phyloP scores from a whole-genome alignment of 1,284 basidiomycete genomes.

The Cryptococcus sp. region DNA sequence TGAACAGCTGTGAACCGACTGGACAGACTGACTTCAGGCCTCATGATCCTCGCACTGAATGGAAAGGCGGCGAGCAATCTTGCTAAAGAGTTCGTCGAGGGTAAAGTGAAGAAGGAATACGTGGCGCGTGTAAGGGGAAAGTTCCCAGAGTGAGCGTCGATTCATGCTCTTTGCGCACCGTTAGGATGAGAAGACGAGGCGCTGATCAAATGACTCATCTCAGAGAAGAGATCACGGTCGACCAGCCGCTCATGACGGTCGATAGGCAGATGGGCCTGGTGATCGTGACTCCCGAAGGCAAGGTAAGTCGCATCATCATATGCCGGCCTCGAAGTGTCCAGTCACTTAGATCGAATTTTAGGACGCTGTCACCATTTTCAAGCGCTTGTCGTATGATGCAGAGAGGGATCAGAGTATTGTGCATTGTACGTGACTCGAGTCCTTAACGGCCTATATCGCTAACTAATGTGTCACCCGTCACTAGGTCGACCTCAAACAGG shows the following conservation, averaged over 20 bases:
- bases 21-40: constrained; percentile 90
- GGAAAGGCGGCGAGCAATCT: constrained; percentile 70
- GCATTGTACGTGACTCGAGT: constrained; percentile 65
- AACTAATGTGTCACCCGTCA: background rate
- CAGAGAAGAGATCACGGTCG: constrained; percentile 77
- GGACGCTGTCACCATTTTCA: constrained; percentile 89
- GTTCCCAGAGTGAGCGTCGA: constrained; percentile 68
- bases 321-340: background rate
- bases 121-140: constrained; percentile 79
- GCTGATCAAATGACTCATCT: background rate
- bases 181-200: background rate
- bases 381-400: constrained; percentile 77
- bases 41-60: constrained; percentile 90
- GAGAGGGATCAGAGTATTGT: constrained; percentile 84
- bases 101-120: constrained; percentile 85
- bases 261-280: constrained; percentile 96
- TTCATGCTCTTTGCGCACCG: constrained; percentile 1
- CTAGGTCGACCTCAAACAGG: constrained; percentile 81
- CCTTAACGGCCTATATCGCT: background rate
- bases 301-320: constrained; percentile 59
- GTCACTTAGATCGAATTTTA: constrained; percentile 48
- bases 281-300: constrained; percentile 89
- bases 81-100: constrained; percentile 77
- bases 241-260: constrained; percentile 85
- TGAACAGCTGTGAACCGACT: constrained; percentile 84